A percentile compares a stretch with the other conserved stretches of the same genome.
phyloP scores from a whole-genome alignment of 306 rosid genomes.

The Glycine latifolia region DNA sequence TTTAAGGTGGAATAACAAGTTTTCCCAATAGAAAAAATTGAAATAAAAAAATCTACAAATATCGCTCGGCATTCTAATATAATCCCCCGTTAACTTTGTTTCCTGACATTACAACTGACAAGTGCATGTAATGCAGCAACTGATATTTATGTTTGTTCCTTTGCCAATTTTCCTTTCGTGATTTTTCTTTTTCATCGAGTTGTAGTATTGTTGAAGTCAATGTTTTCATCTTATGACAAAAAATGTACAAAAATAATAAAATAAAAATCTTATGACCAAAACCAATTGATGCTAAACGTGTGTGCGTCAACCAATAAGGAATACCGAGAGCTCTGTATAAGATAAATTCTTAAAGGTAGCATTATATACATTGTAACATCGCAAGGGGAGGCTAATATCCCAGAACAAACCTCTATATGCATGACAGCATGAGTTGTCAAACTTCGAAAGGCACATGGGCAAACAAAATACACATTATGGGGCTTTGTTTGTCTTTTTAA shows the following conservation, averaged over 20 bases:
- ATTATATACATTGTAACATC: neutral
- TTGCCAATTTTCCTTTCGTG: neutral
- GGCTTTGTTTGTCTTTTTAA: neutral
- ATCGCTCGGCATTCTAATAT: no score
- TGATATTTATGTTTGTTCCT: slow-evolving; percentile 27
- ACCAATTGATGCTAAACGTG: neutral
- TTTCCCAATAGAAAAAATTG: neutral
- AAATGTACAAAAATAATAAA: no score
- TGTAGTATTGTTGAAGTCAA: slow-evolving; percentile 36
- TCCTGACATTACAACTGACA: neutral
- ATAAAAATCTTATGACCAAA: slow-evolving; percentile 9
- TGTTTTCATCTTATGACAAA: slow-evolving; percentile 1
- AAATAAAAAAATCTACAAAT: no score
- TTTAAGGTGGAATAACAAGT: neutral
- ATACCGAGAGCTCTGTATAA: neutral
- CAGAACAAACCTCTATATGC: neutral
- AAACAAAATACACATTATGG: neutral
- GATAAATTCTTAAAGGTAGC: neutral
- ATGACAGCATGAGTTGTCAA: slow-evolving; percentile 28
- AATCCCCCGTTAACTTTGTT: slow-evolving; percentile 2
- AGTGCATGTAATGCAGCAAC: neutral
- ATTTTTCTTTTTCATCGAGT: neutral
- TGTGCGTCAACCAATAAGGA: neutral
- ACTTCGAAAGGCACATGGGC: slow-evolving; percentile 27
- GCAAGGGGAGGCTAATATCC: neutral